These are phyloP conservation scores for Geotrichum carabidarum DNA, from an alignment of 1,139 yeast genomes.

Conservation along the genomic window DNA sequence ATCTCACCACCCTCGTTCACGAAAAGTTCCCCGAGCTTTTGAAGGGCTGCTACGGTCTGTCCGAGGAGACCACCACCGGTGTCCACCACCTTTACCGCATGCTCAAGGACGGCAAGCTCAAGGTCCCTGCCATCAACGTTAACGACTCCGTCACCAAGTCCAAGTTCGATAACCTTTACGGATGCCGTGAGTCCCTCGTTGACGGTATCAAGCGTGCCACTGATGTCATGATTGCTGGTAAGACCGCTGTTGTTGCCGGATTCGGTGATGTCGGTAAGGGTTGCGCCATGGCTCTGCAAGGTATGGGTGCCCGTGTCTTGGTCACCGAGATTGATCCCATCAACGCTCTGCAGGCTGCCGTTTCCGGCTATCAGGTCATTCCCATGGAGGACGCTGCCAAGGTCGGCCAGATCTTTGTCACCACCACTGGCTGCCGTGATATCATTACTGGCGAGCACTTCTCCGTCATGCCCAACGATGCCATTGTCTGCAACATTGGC, in stretches of 20 bases:
- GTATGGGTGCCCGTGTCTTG: conserved; percentile 99
- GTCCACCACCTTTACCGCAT: conserved; percentile 98
- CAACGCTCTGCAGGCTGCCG: conserved; percentile 99
- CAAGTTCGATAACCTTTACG: conserved; percentile 98
- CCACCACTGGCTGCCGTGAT: conserved; percentile 99
- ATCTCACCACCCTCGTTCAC: conserved; percentile 93
- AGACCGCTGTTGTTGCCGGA: conserved; percentile 98
- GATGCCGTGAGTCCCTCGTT: conserved; percentile 97
- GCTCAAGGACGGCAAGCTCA: conserved; percentile 82
- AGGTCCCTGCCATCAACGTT: conserved; percentile 99
- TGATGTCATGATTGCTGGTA: conserved; percentile 99
- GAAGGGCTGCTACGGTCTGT: conserved; percentile 89
- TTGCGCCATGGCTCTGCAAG: conserved; percentile 98
- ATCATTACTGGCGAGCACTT: conserved; percentile 89
- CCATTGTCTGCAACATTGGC: conserved; percentile 99
- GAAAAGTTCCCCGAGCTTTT: conserved; percentile 98
- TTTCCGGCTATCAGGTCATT: conserved; percentile 96
- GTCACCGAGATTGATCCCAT: conserved; percentile 98
- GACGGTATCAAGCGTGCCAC: conserved; percentile 99
- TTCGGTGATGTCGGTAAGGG: conserved; percentile 99
- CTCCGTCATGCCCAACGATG: conserved; percentile 94
- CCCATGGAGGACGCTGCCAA: conserved; percentile 94
- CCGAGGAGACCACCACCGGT: conserved; percentile 99
- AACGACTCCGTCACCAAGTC: conserved; percentile 99
- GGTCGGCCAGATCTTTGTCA: conserved; percentile 94